Conservation (phyloP, 2,329 filamentous ascomycete species). For the Emericellopsis cladophorae region DNA sequence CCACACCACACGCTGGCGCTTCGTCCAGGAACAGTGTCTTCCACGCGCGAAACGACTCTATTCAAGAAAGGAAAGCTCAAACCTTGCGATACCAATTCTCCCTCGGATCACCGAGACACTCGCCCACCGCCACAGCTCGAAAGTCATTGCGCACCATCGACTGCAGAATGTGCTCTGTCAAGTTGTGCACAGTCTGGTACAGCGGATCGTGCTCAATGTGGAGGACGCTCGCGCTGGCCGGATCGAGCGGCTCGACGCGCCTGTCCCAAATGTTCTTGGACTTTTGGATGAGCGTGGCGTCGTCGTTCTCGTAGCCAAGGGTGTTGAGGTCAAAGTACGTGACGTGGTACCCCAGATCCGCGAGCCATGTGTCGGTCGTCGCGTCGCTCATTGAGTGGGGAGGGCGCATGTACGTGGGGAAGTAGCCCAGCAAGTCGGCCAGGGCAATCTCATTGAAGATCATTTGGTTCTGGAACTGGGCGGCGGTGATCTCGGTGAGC, state of each 20-base stretch:
- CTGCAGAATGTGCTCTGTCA: conserved; percentile 28
- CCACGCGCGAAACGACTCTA: neutral
- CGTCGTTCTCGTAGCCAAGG: conserved; percentile 42
- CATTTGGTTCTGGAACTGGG: conserved; percentile 25
- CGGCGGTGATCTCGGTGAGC: conserved; percentile 19
- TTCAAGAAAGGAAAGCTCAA: neutral
- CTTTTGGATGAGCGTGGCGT: conserved; percentile 30
- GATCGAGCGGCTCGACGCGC: conserved; percentile 18
- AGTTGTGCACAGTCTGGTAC: conserved; percentile 27
- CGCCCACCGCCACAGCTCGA: conserved; percentile 27
- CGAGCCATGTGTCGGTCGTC: conserved; percentile 23
- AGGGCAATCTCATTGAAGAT: conserved; percentile 28
- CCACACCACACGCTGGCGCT: too few relatives aligned
- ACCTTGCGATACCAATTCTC: conserved; percentile 30
- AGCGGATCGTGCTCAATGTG: conserved; percentile 40
- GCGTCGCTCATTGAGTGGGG: conserved; percentile 31
- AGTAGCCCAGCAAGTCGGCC: conserved; percentile 23
- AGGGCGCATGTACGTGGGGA: conserved; percentile 30
- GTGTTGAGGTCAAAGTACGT: conserved; percentile 50
- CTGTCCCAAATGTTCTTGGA: conserved; percentile 26
- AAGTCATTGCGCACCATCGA: conserved; percentile 26
- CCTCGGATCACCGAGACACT: conserved; percentile 32
- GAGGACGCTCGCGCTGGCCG: conserved; percentile 15
- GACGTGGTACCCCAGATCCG: conserved; percentile 40
- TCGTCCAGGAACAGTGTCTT: neutral